Percentiles rank a stretch among this genome's conserved stretches.
phyloP scores from a whole-genome alignment of 768 basidiomycete genomes.

The Tricholomella constricta region DNA sequence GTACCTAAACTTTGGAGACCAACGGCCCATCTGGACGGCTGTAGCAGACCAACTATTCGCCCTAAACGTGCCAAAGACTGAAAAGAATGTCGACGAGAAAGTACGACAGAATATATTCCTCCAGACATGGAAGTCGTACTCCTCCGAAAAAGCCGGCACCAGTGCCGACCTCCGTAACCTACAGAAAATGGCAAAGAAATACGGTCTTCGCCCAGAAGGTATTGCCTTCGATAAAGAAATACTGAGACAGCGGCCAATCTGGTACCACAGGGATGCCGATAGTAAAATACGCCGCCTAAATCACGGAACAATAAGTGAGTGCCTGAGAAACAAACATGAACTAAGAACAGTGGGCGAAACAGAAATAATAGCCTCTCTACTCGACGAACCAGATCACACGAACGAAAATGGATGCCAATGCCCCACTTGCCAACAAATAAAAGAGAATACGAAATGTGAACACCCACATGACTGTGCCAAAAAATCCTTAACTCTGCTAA shows the following conservation, averaged over 20 bases:
- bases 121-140: constrained; percentile 25
- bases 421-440: background rate
- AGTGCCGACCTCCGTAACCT: background rate
- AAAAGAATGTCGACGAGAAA: background rate
- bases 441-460: background rate
- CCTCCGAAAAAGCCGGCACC: constrained; percentile 2
- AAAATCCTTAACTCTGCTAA: constrained; percentile 13
- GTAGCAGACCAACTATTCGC: constrained; percentile 28
- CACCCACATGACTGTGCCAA: constrained; percentile 18
- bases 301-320: constrained; percentile 7
- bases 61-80: background rate
- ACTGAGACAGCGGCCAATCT: constrained; percentile 25
- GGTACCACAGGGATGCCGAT: constrained; percentile 28
- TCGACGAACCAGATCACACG: background rate
- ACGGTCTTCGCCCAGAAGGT: constrained; percentile 5
- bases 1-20: constrained; percentile 17
- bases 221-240: constrained; percentile 6
- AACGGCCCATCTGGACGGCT: constrained; percentile 28
- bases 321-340: constrained; percentile 18
- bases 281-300: background rate
- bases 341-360: constrained; percentile 12
- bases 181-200: constrained; percentile 23
- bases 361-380: background rate
- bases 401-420: background rate
- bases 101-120: constrained; percentile 21